A percentile compares a stretch with the other conserved stretches of the same genome.
Evolutionary conservation across 768 basidiomycete genomes (phyloP).

Genomic region (Cyathus striatus): DNA sequence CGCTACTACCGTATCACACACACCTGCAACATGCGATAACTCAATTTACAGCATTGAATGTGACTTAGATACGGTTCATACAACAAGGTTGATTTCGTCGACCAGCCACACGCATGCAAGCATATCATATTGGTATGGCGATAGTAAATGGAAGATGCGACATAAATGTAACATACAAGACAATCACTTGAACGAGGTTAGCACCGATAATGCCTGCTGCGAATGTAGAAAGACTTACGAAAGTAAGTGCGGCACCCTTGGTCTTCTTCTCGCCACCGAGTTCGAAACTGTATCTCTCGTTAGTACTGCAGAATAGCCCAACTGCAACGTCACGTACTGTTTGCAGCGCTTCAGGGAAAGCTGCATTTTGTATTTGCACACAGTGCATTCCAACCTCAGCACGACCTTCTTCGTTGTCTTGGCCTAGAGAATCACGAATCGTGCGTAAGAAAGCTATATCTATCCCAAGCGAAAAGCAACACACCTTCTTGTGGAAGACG

Average conservation of each 20-base stretch:
- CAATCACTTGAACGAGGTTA: constrained; percentile 10
- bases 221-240: constrained; percentile 53
- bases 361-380: constrained; percentile 99
- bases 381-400: constrained; percentile 93
- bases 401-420: constrained; percentile 99
- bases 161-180: constrained; percentile 14
- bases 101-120: constrained; percentile 9
- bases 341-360: constrained; percentile 97
- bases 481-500: constrained; percentile 99
- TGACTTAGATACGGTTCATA: no score
- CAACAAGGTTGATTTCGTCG: constrained; percentile 1
- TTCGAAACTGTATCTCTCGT: constrained; percentile 93
- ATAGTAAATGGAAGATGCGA: constrained; percentile 12
- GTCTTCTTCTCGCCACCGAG: constrained; percentile 99
- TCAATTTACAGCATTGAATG: no score
- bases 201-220: neutral
- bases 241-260: constrained; percentile 92
- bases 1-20: no score
- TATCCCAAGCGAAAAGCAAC: constrained; percentile 9
- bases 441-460: neutral
- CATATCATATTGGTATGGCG: constrained; percentile 24
- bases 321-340: constrained; percentile 90
- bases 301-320: no score
- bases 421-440: constrained; percentile 42
- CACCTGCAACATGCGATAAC: no score